A percentile compares a stretch with the other conserved stretches of the same genome.
Conservation (phyloP, 2,329 filamentous ascomycete species). For the Westerdykella ornata region DNA sequence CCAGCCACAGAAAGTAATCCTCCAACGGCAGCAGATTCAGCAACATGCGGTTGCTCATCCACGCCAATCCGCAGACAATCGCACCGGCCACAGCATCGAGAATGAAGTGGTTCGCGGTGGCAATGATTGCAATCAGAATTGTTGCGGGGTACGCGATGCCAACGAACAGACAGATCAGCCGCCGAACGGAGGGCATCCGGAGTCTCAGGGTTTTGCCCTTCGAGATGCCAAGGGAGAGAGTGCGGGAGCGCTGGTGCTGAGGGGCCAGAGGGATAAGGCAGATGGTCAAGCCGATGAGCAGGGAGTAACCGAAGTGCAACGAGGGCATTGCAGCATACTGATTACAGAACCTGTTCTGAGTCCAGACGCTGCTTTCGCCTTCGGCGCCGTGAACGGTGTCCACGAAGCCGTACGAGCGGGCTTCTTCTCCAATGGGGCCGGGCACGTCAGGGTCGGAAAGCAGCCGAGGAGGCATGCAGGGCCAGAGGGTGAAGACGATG, state of each 20-base stretch:
- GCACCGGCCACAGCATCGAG: conserved; percentile 65
- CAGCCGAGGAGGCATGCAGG: conserved; percentile 55
- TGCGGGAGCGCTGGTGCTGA: conserved; percentile 43
- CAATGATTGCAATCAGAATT: conserved; percentile 62
- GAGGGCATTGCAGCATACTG: conserved; percentile 74
- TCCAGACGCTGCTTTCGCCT: conserved; percentile 63
- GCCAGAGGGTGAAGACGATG: conserved; percentile 54
- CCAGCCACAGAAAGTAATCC: conserved; percentile 58
- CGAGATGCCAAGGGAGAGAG: conserved; percentile 28
- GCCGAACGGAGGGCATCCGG: conserved; percentile 45
- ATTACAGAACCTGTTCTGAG: conserved; percentile 66
- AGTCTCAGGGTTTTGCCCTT: conserved; percentile 26
- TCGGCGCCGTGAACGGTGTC: conserved; percentile 53
- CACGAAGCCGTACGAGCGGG: conserved; percentile 54
- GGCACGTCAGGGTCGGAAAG: conserved; percentile 49
- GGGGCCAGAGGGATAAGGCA: conserved; percentile 57
- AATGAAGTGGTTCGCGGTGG: conserved; percentile 67
- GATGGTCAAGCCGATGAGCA: conserved; percentile 65
- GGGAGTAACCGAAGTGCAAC: conserved; percentile 68
- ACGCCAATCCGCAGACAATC: conserved; percentile 57
- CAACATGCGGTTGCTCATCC: conserved; percentile 50
- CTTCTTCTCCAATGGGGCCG: conserved; percentile 51
- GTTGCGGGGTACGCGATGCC: conserved; percentile 59
- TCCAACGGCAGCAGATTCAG: conserved; percentile 60
- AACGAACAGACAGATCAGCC: conserved; percentile 44